These are phyloP conservation scores for Fistulinella prunicolor DNA, from an alignment of 768 basidiomycete species.

Conservation along the genomic window DNA sequence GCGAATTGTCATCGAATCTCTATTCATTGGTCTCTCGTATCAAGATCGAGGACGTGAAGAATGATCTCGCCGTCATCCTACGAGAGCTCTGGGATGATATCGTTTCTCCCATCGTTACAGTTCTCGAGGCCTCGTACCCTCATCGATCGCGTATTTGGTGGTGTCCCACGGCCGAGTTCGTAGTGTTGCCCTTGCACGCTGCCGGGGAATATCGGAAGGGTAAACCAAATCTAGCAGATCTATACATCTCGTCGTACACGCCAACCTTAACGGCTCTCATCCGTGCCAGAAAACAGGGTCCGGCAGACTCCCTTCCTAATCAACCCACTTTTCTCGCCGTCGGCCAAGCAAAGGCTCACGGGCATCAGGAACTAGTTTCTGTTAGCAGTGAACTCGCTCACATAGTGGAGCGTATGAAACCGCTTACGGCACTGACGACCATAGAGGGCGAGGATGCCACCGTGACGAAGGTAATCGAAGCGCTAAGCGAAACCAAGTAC, in stretches of 20 bases:
- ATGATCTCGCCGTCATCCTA: slow-evolving; percentile 3
- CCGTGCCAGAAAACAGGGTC: not conserved
- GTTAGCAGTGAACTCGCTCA: not conserved
- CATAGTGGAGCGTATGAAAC: not conserved
- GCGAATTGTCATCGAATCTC: not conserved
- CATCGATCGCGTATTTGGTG: slow-evolving; percentile 1
- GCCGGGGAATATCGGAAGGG: not conserved
- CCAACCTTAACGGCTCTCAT: not conserved
- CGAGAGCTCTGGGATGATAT: slow-evolving; percentile 16
- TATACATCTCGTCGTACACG: not conserved
- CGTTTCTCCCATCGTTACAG: slow-evolving; percentile 10
- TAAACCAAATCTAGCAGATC: not conserved
- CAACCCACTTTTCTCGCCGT: not conserved
- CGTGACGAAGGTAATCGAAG: not conserved
- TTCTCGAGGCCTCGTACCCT: not conserved
- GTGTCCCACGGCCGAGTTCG: not conserved
- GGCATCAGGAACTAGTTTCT: not conserved
- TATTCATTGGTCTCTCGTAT: not conserved
- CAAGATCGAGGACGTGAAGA: not conserved
- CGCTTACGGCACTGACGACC: not conserved
- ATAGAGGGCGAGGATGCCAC: not conserved
- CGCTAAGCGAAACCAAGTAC: slow-evolving; percentile 7
- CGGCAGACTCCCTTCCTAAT: not conserved
- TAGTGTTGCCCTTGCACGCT: not conserved
- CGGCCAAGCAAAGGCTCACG: not conserved